Percentiles rank a stretch among this genome's conserved stretches.
These are phyloP conservation scores for Corinectria fuckeliana DNA, from an alignment of 2,329 filamentous ascomycete genomes.

Conservation along the genomic window DNA sequence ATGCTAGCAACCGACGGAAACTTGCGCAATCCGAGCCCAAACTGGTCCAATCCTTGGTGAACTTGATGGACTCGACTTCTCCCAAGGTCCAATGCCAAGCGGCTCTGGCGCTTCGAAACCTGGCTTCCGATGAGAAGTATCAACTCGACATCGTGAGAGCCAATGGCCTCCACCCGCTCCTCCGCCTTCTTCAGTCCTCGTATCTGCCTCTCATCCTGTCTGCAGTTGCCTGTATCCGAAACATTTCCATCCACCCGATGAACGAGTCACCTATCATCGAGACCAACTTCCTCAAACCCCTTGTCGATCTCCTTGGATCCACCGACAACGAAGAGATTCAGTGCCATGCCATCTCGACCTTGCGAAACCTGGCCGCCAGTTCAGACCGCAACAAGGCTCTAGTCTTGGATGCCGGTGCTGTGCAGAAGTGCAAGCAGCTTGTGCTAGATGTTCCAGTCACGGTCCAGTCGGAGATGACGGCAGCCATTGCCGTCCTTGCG, in stretches of 20 bases:
- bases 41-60: constrained; percentile 90
- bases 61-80: constrained; percentile 96
- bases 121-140: constrained; percentile 98
- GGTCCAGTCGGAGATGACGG: constrained; percentile 99
- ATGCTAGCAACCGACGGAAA: constrained; percentile 87
- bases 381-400: constrained; percentile 98
- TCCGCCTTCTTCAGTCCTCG: constrained; percentile 90
- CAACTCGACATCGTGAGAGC: constrained; percentile 96
- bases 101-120: constrained; percentile 88
- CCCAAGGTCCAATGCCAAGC: constrained; percentile 99
- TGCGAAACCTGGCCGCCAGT: constrained; percentile 93
- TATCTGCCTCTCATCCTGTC: constrained; percentile 96
- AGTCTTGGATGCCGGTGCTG: constrained; percentile 94
- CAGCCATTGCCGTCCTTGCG: constrained; percentile 95
- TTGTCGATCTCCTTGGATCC: constrained; percentile 92
- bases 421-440: constrained; percentile 98
- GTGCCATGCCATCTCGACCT: constrained; percentile 96
- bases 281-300: constrained; percentile 89
- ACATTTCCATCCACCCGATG: constrained; percentile 96
- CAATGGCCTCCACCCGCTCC: constrained; percentile 81
- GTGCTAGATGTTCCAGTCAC: constrained; percentile 91
- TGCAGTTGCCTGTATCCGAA: constrained; percentile 96
- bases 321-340: constrained; percentile 99
- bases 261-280: constrained; percentile 99
- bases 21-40: constrained; percentile 89